Conservation (phyloP, 305 asterid species). For the Fraxinus latifolia region DNA sequence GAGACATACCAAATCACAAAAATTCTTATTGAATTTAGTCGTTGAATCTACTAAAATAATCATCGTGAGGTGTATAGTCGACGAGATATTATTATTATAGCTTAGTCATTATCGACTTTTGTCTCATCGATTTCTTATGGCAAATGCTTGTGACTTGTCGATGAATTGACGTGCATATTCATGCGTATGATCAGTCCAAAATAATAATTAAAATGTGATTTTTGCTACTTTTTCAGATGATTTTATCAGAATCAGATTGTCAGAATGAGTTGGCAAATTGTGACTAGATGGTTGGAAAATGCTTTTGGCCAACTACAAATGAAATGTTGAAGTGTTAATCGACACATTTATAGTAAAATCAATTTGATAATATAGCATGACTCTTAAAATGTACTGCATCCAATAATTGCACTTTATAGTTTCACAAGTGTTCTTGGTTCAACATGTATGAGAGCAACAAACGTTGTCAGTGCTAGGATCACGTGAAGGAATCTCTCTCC, state of each 20-base stretch:
- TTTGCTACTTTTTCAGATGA: no score
- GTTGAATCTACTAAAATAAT: background rate
- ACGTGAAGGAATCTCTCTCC: background rate
- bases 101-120: background rate
- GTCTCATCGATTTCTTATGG: background rate
- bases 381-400: background rate
- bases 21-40: background rate
- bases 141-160: background rate
- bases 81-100: background rate
- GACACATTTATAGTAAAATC: no score
- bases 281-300: no score
- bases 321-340: no score
- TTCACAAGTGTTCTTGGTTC: background rate
- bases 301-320: no score
- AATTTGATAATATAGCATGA: no score
- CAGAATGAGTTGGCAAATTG: no score
- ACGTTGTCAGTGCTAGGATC: background rate
- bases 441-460: background rate
- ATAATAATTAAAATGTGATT: background rate
- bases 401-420: background rate
- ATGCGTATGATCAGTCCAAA: background rate
- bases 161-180: background rate
- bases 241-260: no score
- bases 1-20: background rate
- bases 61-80: background rate